Conservation (phyloP, 140 eudicot genomes). For the Senecio squalidus region DNA sequence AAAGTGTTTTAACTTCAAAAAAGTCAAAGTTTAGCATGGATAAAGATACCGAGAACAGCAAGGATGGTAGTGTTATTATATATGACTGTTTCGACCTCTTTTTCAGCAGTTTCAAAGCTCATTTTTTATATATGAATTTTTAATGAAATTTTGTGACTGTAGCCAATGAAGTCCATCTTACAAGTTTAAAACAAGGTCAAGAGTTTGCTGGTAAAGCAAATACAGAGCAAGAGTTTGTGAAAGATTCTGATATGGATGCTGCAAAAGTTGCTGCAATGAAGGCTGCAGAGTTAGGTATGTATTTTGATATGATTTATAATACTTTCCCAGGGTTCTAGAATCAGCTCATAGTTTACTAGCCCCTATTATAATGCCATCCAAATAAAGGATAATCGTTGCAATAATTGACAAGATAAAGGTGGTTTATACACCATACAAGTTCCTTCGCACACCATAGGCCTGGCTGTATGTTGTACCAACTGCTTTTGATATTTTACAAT, state of each 20-base stretch:
- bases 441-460: too few species aligned
- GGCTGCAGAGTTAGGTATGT: slow-evolving; percentile 89
- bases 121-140: neutral
- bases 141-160: slow-evolving; percentile 14
- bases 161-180: slow-evolving; percentile 31
- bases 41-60: slow-evolving; percentile 24
- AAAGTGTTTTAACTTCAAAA: slow-evolving; percentile 29
- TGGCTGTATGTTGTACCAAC: too few species aligned
- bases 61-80: slow-evolving; percentile 35
- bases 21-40: slow-evolving; percentile 48
- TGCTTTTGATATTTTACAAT: too few species aligned
- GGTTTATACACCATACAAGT: too few species aligned
- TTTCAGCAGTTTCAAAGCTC: neutral
- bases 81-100: neutral
- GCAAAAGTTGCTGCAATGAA: slow-evolving; percentile 93
- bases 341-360: neutral
- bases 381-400: too few species aligned
- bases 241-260: slow-evolving; percentile 81
- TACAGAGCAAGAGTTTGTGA: slow-evolving; percentile 50
- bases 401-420: too few species aligned
- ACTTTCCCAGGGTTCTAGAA: neutral
- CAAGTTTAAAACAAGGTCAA: slow-evolving; percentile 39
- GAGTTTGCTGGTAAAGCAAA: slow-evolving; percentile 27
- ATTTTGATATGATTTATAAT: neutral
- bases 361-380: too few species aligned